Conservation (phyloP, 768 basidiomycete species). For the Calocera cornea region DNA sequence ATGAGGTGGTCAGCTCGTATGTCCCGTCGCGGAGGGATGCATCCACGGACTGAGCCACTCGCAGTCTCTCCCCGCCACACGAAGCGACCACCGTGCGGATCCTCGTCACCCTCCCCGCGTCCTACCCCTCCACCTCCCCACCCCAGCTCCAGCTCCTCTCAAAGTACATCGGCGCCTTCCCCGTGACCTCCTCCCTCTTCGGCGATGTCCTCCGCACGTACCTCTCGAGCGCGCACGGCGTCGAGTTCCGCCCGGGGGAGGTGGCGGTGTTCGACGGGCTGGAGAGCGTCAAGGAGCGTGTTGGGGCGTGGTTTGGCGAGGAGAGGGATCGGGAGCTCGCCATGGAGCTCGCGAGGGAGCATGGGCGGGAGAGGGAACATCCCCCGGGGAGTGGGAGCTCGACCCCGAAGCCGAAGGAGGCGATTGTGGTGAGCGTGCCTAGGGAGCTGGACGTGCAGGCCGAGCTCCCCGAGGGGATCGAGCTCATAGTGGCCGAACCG, state of each 20-base stretch:
- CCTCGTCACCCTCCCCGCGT: constrained; percentile 32
- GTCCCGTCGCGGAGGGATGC: constrained; percentile 33
- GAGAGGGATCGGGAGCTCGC: constrained; percentile 24
- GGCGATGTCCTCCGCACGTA: constrained; percentile 66
- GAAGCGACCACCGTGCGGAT: constrained; percentile 25
- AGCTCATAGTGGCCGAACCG: constrained; percentile 58
- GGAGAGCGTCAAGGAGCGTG: constrained; percentile 56
- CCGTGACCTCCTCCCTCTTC: constrained; percentile 59
- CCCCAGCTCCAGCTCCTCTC: constrained; percentile 79
- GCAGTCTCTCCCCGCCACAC: constrained; percentile 38
- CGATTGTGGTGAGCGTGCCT: neutral
- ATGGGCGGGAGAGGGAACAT: neutral
- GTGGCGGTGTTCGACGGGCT: constrained; percentile 83
- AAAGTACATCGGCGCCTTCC: constrained; percentile 67
- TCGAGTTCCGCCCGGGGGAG: constrained; percentile 60
- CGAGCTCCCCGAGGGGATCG: constrained; percentile 48
- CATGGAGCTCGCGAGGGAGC: constrained; percentile 10
- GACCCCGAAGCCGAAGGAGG: neutral
- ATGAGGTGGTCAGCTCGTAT: constrained; percentile 50
- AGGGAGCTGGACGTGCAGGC: constrained; percentile 32
- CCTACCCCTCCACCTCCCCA: constrained; percentile 53
- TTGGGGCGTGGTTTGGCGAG: constrained; percentile 58
- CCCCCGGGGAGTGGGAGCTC: neutral
- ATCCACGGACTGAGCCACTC: neutral
- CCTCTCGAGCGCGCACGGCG: constrained; percentile 52